Evolutionary conservation across 2,329 filamentous ascomycete species (phyloP).

Genomic region (Colletotrichum lupini): DNA sequence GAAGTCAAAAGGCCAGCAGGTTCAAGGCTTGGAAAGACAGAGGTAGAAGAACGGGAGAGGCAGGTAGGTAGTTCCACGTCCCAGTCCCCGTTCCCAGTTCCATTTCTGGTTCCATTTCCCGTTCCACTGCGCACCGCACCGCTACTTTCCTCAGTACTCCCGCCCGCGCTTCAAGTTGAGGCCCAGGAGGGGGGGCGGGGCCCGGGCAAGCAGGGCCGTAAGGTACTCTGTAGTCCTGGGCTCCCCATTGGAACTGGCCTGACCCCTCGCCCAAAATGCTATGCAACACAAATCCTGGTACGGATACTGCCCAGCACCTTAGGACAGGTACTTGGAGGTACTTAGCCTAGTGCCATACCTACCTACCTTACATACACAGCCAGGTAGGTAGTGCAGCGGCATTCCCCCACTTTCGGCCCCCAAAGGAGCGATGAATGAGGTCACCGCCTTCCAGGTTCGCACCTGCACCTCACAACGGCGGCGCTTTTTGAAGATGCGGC

Average conservation of each 20-base stretch:
- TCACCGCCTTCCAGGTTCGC: slow-evolving; percentile 20
- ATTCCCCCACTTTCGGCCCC: slow-evolving; percentile 29
- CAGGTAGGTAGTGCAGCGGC: slow-evolving; percentile 16
- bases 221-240: too few relatives aligned
- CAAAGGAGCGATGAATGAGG: slow-evolving; percentile 26
- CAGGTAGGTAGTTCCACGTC: too few relatives aligned
- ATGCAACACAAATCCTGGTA: slow-evolving; percentile 4
- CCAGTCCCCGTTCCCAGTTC: too few relatives aligned
- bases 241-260: not conserved
- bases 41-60: not conserved
- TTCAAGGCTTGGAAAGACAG: not conserved
- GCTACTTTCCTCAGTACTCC: slow-evolving; percentile 14
- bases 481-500: slow-evolving; percentile 11
- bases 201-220: not conserved
- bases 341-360: not conserved
- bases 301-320: not conserved
- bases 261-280: slow-evolving; percentile 7
- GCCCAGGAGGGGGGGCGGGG: not conserved
- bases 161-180: slow-evolving; percentile 19
- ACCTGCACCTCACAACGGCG: slow-evolving; percentile 4
- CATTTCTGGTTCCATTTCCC: not conserved
- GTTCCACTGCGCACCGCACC: slow-evolving; percentile 13
- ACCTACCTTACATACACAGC: not conserved
- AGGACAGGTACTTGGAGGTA: not conserved
- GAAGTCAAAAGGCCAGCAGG: not conserved